phyloP scores from a whole-genome alignment of 106 monocot genomes.

The Agapanthus africanus region DNA sequence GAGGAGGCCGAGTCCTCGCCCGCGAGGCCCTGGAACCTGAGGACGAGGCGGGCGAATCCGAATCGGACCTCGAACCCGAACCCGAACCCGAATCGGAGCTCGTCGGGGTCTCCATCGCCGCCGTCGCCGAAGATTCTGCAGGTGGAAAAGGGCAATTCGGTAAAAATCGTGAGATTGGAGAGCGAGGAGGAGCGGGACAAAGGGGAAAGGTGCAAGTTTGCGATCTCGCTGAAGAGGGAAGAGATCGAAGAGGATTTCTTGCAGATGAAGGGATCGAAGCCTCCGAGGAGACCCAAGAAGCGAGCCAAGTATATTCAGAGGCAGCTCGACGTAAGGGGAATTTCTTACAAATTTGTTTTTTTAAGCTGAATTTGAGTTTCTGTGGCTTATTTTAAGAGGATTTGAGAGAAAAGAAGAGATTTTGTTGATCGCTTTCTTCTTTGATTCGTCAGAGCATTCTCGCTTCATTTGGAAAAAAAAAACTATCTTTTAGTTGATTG shows the following conservation, averaged over 20 bases:
- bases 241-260: conserved; percentile 75
- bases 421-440: neutral
- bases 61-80: conserved; percentile 6
- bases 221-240: conserved; percentile 47
- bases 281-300: conserved; percentile 64
- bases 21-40: conserved; percentile 13
- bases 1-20: neutral
- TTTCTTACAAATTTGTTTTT: neutral
- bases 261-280: conserved; percentile 64
- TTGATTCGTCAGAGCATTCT: neutral
- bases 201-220: conserved; percentile 43
- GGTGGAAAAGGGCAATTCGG: neutral
- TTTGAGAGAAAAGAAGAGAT: conserved; percentile 55
- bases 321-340: conserved; percentile 22
- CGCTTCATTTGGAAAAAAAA: neutral
- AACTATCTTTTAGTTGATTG: neutral
- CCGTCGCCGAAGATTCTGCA: neutral
- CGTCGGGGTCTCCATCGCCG: conserved; percentile 8
- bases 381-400: conserved; percentile 75
- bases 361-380: too few species aligned
- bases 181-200: neutral
- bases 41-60: conserved; percentile 1
- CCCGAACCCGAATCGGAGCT: neutral
- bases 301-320: conserved; percentile 44
- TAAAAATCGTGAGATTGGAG: conserved; percentile 13